These are phyloP conservation scores for Podospora tetraspora DNA, from an alignment of 495 filamentous ascomycete genomes.

Conservation along the genomic window DNA sequence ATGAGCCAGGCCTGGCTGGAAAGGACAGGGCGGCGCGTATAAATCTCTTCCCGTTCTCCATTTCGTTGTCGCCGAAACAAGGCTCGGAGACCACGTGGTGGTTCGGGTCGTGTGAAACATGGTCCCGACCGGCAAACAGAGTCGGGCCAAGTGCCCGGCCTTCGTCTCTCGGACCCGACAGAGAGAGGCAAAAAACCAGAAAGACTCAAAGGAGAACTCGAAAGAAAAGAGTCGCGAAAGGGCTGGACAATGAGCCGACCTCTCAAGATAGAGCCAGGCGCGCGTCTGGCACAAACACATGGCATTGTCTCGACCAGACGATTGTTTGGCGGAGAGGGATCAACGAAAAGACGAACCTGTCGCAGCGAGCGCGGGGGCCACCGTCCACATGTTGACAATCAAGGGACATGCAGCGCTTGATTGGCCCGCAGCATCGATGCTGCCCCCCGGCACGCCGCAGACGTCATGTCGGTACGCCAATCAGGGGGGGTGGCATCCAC, in stretches of 20 bases:
- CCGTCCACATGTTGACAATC: not conserved
- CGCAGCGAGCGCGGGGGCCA: slow-evolving; percentile 13
- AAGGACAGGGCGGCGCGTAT: not conserved
- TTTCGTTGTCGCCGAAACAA: not conserved
- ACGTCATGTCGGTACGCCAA: slow-evolving; percentile 21
- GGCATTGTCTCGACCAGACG: not conserved
- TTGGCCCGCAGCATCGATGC: slow-evolving; percentile 3
- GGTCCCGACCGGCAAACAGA: not conserved
- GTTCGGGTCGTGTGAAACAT: not conserved
- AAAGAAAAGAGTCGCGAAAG: not conserved
- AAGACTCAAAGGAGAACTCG: not conserved
- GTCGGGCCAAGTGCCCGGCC: not conserved
- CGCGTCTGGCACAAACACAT: slow-evolving; percentile 14
- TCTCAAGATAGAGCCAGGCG: slow-evolving; percentile 18
- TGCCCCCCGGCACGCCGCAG: slow-evolving; percentile 21
- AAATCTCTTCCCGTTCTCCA: not conserved
- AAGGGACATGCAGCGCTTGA: not conserved
- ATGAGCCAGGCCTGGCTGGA: not conserved
- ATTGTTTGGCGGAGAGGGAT: slow-evolving; percentile 11
- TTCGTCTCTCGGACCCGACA: not conserved
- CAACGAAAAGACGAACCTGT: slow-evolving; percentile 1
- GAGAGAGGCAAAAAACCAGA: not conserved
- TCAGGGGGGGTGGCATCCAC: not conserved
- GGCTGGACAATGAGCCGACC: not conserved
- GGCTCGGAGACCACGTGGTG: not conserved